These are phyloP conservation scores for Cucumis cinereus DNA, from an alignment of 306 rosid species.

Conservation along the genomic window DNA sequence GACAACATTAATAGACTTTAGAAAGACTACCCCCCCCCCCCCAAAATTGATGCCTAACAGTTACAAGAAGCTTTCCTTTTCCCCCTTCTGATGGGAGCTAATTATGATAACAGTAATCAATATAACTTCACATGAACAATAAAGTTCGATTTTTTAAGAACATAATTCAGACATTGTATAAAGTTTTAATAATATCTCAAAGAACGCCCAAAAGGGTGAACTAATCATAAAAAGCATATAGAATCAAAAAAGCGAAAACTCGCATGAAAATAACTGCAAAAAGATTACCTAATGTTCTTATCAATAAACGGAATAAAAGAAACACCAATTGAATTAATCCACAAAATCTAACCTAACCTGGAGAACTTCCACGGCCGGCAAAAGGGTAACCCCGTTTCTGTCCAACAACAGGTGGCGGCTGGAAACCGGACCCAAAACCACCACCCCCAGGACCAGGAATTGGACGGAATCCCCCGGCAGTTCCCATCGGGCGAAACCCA, in stretches of 20 bases:
- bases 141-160: background rate
- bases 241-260: background rate
- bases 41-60: background rate
- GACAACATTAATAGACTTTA: background rate
- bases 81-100: background rate
- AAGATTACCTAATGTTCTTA: background rate
- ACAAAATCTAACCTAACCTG: conserved; percentile 29
- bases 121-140: background rate
- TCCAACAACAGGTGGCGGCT: conserved; percentile 39
- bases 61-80: background rate
- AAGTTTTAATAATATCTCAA: background rate
- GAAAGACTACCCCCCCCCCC: background rate
- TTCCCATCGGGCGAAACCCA: conserved; percentile 31
- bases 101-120: background rate
- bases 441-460: conserved; percentile 13
- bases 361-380: conserved; percentile 50
- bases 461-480: conserved; percentile 24
- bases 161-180: background rate
- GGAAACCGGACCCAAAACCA: conserved; percentile 32
- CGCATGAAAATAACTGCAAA: background rate
- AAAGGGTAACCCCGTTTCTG: conserved; percentile 72
- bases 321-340: background rate
- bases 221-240: background rate
- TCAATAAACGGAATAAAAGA: background rate
- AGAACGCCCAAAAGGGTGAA: background rate